Evolutionary conservation across 164 flowering plant species (phyloP).

Genomic region (Malania oleifera): DNA sequence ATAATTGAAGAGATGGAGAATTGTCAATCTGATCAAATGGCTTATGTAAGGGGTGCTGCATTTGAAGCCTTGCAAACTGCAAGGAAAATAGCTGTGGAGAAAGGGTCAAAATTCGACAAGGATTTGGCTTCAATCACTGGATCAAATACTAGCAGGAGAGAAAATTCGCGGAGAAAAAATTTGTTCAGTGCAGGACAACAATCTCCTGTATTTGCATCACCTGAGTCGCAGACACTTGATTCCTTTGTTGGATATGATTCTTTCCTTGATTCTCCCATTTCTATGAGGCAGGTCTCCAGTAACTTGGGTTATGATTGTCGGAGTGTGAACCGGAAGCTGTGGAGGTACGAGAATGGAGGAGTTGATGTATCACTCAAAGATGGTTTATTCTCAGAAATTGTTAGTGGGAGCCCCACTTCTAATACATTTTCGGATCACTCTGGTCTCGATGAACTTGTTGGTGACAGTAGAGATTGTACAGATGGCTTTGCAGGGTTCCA

Average conservation of each 20-base stretch:
- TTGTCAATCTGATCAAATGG: constrained; percentile 72
- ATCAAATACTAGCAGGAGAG: constrained; percentile 44
- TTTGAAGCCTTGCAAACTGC: constrained; percentile 85
- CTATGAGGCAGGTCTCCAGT: constrained; percentile 36
- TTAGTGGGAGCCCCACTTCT: constrained; percentile 22
- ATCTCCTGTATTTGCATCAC: constrained; percentile 57
- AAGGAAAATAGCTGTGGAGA: constrained; percentile 39
- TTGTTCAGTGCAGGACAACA: constrained; percentile 19
- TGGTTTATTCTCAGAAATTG: constrained; percentile 56
- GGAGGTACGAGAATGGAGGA: constrained; percentile 69
- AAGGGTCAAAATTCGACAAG: constrained; percentile 36
- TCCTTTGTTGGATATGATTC: constrained; percentile 57
- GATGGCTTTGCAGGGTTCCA: constrained; percentile 58
- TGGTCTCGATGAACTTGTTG: constrained; percentile 23
- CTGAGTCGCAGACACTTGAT: constrained; percentile 73
- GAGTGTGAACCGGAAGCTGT: constrained; percentile 62
- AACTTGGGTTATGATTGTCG: constrained; percentile 29
- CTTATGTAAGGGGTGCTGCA: constrained; percentile 86
- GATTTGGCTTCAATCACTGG: constrained; percentile 40
- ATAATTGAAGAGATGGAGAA: constrained; percentile 77
- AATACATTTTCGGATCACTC: constrained; percentile 13
- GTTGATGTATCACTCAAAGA: constrained; percentile 86
- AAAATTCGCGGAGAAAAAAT: constrained; percentile 30
- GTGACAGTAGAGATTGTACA: constrained; percentile 21
- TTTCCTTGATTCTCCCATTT: constrained; percentile 55